These are phyloP conservation scores for Salix brachista DNA, from an alignment of 345 rosid genomes.

Conservation along the genomic window DNA sequence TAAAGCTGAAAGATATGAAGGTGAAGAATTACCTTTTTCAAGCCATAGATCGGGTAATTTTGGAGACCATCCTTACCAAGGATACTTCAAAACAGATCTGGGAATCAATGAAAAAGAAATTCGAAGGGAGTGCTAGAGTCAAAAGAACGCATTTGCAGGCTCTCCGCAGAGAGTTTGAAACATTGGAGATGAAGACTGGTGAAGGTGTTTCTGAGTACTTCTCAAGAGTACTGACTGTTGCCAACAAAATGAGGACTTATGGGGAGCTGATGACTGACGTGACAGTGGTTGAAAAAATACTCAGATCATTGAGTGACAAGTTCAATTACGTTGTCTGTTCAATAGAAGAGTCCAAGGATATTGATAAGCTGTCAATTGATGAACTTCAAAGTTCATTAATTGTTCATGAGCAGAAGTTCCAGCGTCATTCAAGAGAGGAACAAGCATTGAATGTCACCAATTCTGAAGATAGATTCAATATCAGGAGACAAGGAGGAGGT, in stretches of 20 bases:
- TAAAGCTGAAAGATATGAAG: background rate
- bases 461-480: too few relatives aligned
- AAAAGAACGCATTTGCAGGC: background rate
- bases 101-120: slow-evolving; percentile 3
- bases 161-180: background rate
- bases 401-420: background rate
- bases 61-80: background rate
- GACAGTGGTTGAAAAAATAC: background rate
- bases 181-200: background rate
- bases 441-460: too few relatives aligned
- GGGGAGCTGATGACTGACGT: background rate
- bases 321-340: too few relatives aligned
- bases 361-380: background rate
- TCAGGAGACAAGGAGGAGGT: too few relatives aligned
- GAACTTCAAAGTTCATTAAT: background rate
- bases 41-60: background rate
- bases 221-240: background rate
- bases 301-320: background rate
- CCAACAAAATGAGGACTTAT: background rate
- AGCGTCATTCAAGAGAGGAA: too few relatives aligned
- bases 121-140: background rate
- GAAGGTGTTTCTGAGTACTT: background rate
- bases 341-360: background rate
- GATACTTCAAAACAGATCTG: background rate
- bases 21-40: background rate